Conservation (phyloP, 257 asterid genomes). For the Scutellaria barbata region DNA sequence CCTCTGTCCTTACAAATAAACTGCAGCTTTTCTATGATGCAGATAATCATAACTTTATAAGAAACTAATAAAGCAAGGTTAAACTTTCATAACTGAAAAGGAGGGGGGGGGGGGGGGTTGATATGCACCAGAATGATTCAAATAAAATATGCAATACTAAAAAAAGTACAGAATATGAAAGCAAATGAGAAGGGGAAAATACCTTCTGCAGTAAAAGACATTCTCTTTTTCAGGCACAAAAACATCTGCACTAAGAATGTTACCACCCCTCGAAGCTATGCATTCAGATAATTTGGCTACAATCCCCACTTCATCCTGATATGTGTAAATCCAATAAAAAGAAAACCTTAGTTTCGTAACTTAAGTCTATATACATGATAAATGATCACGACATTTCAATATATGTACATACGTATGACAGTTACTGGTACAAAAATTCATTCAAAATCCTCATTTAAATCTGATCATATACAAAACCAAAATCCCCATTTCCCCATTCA, state of each 20-base stretch:
- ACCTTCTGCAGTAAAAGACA: constrained; percentile 94
- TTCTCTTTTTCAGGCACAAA: constrained; percentile 85
- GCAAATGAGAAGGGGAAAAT: constrained; percentile 14
- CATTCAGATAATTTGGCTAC: constrained; percentile 89
- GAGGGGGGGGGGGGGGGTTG: not conserved
- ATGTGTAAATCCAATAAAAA: constrained; percentile 16
- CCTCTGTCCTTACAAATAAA: too few species aligned
- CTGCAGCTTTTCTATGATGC: not conserved
- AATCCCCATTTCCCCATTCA: constrained; percentile 11
- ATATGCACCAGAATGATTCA: not conserved
- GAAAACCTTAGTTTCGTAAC: not conserved
- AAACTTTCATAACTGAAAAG: not conserved
- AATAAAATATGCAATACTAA: not conserved
- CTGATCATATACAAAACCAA: constrained; percentile 14
- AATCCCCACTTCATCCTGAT: constrained; percentile 90
- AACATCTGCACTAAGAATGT: constrained; percentile 86
- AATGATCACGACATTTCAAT: not conserved
- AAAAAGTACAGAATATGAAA: not conserved
- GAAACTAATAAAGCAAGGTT: constrained; percentile 13
- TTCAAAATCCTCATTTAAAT: constrained; percentile 23
- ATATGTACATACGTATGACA: not conserved
- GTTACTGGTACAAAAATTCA: not conserved
- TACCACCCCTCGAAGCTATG: constrained; percentile 89
- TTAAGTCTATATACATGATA: constrained; percentile 6
- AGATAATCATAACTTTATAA: constrained; percentile 1